phyloP scores from a whole-genome alignment of 495 filamentous ascomycete genomes.

The Penicillium bialowiezense region DNA sequence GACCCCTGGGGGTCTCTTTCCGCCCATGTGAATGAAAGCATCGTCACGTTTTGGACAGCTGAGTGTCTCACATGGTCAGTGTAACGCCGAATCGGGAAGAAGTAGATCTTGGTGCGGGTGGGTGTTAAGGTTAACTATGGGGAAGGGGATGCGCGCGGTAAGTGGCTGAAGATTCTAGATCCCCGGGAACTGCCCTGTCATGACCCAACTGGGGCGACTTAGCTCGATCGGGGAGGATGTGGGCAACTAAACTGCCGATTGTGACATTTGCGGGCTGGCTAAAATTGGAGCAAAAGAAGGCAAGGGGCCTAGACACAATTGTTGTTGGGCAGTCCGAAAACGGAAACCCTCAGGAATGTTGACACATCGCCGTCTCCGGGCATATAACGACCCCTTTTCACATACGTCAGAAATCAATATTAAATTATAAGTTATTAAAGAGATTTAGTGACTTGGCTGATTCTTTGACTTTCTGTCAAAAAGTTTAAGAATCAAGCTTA shows the following conservation, averaged over 20 bases:
- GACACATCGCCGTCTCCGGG: not conserved
- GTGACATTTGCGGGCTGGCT: conserved; percentile 7
- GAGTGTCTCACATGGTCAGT: conserved; percentile 10
- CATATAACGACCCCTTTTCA: not conserved
- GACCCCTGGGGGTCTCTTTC: conserved; percentile 14
- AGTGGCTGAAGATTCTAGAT: conserved; percentile 13
- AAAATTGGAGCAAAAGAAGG: not conserved
- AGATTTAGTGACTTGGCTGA: not conserved
- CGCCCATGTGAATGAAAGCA: conserved; percentile 15
- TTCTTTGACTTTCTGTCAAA: not conserved
- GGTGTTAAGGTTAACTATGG: conserved; percentile 4
- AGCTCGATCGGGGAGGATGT: too few species aligned
- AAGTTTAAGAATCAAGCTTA: not conserved
- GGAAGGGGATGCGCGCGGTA: conserved; percentile 12
- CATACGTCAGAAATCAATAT: too few species aligned
- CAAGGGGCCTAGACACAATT: conserved; percentile 8
- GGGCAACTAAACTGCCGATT: conserved; percentile 3
- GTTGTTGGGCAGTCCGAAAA: conserved; percentile 18
- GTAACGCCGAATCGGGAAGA: conserved; percentile 24
- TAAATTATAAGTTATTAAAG: not conserved
- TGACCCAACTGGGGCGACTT: not conserved
- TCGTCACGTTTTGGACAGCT: conserved; percentile 5
- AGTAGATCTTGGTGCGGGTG: not conserved
- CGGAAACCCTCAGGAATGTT: conserved; percentile 12
- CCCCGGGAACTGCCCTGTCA: conserved; percentile 3